Conservation (phyloP, 768 basidiomycete species). For the Mycena belliarum region DNA sequence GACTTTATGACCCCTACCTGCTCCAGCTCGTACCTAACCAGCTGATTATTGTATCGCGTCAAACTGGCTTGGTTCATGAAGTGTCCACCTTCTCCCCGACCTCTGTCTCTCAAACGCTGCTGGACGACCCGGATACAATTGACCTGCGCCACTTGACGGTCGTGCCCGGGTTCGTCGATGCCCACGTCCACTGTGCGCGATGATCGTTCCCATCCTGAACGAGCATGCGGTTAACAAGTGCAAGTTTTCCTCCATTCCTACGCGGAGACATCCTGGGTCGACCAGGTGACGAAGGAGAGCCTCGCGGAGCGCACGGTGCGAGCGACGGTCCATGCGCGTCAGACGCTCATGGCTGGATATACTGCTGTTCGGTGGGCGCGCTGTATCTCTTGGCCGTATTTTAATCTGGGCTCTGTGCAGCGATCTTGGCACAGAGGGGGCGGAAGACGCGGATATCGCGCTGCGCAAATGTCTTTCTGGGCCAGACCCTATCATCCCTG, state of each 20-base stretch:
- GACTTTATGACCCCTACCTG: slow-evolving; percentile 51
- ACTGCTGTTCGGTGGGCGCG: slow-evolving; percentile 55
- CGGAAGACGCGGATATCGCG: slow-evolving; percentile 59
- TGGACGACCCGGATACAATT: slow-evolving; percentile 33
- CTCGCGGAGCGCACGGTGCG: slow-evolving; percentile 60
- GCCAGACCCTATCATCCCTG: slow-evolving; percentile 50
- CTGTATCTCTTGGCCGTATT: not conserved
- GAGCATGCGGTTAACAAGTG: not conserved
- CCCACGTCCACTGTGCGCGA: slow-evolving; percentile 57
- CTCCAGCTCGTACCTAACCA: slow-evolving; percentile 44
- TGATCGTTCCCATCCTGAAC: not conserved
- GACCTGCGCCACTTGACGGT: slow-evolving; percentile 50
- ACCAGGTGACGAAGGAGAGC: slow-evolving; percentile 60
- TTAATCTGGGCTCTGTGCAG: slow-evolving; percentile 29
- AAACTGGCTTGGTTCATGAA: slow-evolving; percentile 49
- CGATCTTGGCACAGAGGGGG: slow-evolving; percentile 71
- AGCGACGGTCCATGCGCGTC: slow-evolving; percentile 58
- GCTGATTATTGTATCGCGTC: slow-evolving; percentile 47
- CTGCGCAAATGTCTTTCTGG: slow-evolving; percentile 57
- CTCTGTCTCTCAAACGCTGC: not conserved
- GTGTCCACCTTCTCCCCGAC: slow-evolving; percentile 29
- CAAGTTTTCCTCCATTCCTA: slow-evolving; percentile 65
- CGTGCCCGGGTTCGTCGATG: slow-evolving; percentile 59
- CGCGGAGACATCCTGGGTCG: slow-evolving; percentile 59
- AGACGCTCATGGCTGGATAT: slow-evolving; percentile 61